These are phyloP conservation scores for Tripidium arundinaceum DNA, from an alignment of 202 grass and related monocot genomes.

Conservation along the genomic window DNA sequence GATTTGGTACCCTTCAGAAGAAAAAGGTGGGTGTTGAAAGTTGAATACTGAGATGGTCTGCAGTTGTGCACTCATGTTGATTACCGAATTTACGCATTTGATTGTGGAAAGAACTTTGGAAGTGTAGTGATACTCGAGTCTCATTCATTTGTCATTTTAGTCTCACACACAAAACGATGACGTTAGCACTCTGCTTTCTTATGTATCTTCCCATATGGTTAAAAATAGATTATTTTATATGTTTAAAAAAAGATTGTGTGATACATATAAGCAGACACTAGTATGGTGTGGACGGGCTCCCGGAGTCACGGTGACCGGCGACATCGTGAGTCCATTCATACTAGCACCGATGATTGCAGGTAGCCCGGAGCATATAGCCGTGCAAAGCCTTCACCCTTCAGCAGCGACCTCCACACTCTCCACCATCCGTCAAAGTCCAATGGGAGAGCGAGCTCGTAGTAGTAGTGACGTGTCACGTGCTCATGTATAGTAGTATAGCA, in stretches of 20 bases:
- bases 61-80: neutral
- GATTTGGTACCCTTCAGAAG: neutral
- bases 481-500: too few species aligned
- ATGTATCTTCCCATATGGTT: neutral
- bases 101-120: too few species aligned
- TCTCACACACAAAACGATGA: neutral
- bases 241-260: neutral
- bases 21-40: neutral
- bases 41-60: too few species aligned
- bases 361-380: too few species aligned
- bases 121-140: too few species aligned
- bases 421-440: too few species aligned
- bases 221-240: neutral
- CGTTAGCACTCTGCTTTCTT: neutral
- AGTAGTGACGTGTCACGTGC: too few species aligned
- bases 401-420: neutral
- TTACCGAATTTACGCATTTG: neutral
- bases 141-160: neutral
- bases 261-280: neutral
- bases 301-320: neutral
- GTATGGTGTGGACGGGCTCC: too few species aligned
- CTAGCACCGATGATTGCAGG: neutral
- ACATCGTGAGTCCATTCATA: neutral
- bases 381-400: neutral
- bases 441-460: too few species aligned